Evolutionary conservation across 257 asterid species (phyloP), one percentile per base, ranked within the genome.

Genomic region (Schizonepeta tenuifolia): DNA sequence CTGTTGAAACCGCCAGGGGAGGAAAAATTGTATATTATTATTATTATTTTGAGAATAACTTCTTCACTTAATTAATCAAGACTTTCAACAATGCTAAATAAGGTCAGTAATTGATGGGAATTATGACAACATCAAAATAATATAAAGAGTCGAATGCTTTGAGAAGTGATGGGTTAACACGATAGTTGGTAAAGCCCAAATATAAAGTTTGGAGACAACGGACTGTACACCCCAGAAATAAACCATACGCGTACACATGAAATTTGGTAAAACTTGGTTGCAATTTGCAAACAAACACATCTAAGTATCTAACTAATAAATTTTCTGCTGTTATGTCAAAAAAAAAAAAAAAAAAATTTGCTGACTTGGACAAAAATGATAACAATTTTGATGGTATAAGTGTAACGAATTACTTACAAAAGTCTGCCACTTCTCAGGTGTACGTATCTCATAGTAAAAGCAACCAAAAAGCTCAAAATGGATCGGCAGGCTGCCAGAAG

Each of bases 231-330:
- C 54, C 35, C 50, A 59, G 17, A 73, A 40, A 6, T 14, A 44
- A 17, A 7, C 11, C 41, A 7, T 36, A 36, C 41, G 1, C 41
- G 8, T 36, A 36, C 41, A 36, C 2, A 36, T 35, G 40, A 35
- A 35, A 35, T 36, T 36, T 7, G 41, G 11, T 11, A 36, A 36
- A 36, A 36, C 9, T 9, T 36, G 41, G 41, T 36, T 36, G 41
- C 9, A 35, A 35, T n/a, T n/a, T n/a, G n/a, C n/a, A n/a, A n/a
- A 55, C 21, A 58, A 2, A 38, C 17, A 53, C 43, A 31, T 50
- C 76, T 35, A 60, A 66, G n/a, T n/a, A n/a, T n/a, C n/a, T n/a
- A n/a, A n/a, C 46, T 60, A 26, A 2, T 78, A 74, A 78, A 81
- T 70, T 28, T 53, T 36, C 7, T 28, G 65, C 35, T n/a, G n/a